Evolutionary conservation across 202 grass and related monocot genomes (phyloP).

Genomic region (Digitaria exilis): DNA sequence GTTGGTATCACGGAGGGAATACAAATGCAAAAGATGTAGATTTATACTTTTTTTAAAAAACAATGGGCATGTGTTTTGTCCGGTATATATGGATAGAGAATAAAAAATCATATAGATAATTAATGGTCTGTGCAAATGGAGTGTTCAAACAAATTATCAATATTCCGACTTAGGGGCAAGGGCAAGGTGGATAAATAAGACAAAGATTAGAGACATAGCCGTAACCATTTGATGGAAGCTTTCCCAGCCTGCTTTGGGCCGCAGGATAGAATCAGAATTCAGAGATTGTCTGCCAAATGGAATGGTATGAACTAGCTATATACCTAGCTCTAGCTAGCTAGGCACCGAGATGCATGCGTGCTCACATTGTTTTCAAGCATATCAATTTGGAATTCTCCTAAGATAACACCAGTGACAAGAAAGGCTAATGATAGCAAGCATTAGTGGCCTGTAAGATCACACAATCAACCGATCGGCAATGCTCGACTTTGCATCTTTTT

Average conservation of each 20-base stretch:
- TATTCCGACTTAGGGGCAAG: background rate
- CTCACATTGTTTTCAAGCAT: constrained; percentile 29
- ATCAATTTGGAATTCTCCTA: constrained; percentile 47
- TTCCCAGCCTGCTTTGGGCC: background rate
- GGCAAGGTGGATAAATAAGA: background rate
- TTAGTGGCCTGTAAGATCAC: constrained; percentile 31
- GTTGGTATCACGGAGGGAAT: background rate
- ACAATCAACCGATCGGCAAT: constrained; percentile 22
- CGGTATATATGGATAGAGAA: too few species aligned
- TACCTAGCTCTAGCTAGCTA: background rate
- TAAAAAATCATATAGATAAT: too few species aligned
- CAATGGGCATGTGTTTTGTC: too few species aligned
- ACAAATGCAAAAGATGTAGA: too few species aligned
- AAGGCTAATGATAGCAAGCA: constrained; percentile 39
- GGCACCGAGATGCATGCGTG: constrained; percentile 12
- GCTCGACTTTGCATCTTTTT: constrained; percentile 26
- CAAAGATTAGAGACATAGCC: too few species aligned
- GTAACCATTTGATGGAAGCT: background rate
- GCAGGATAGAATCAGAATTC: constrained; percentile 40
- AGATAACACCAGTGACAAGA: constrained; percentile 45
- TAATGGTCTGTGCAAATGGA: background rate
- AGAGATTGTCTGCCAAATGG: background rate
- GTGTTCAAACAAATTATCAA: background rate
- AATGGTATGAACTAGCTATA: background rate
- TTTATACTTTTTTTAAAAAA: too few species aligned